These are phyloP conservation scores for Symmetrospora coprosmae DNA, from an alignment of 768 basidiomycete genomes.

Conservation along the genomic window DNA sequence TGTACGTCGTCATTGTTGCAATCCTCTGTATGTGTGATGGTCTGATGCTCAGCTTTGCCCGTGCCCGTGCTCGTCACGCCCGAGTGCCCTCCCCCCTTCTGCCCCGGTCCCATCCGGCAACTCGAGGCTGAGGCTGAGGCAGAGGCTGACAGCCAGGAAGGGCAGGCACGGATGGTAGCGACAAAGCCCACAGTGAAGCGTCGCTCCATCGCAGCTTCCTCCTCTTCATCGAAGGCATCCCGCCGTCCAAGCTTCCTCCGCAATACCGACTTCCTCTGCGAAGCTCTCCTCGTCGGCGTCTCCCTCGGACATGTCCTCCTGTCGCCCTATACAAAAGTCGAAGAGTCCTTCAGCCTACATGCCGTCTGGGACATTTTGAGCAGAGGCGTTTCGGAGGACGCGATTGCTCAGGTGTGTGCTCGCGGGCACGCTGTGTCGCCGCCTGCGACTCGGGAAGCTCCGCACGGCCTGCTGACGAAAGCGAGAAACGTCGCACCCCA, in stretches of 20 bases:
- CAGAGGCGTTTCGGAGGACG: conserved; percentile 47
- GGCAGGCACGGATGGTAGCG: no score
- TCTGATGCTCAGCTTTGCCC: not conserved
- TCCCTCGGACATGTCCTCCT: conserved; percentile 50
- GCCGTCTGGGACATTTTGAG: conserved; percentile 73
- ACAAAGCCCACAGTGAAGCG: no score
- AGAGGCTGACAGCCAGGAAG: no score
- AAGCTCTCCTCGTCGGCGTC: conserved; percentile 25
- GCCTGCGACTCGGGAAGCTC: conserved; percentile 10
- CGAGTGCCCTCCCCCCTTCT: no score
- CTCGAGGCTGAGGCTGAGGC: no score
- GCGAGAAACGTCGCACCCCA: not conserved
- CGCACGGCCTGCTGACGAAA: no score
- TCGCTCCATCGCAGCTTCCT: no score
- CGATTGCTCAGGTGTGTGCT: conserved; percentile 38
- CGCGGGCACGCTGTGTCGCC: conserved; percentile 43
- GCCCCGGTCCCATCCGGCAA: no score
- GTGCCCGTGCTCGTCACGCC: no score
- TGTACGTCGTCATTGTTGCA: not conserved
- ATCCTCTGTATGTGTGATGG: conserved; percentile 33
- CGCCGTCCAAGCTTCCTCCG: no score
- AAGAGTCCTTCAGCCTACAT: conserved; percentile 92
- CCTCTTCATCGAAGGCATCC: no score
- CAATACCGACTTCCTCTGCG: no score
- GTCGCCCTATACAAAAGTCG: conserved; percentile 86